phyloP scores from a whole-genome alignment of 257 asterid species.

The Vinca minor region DNA sequence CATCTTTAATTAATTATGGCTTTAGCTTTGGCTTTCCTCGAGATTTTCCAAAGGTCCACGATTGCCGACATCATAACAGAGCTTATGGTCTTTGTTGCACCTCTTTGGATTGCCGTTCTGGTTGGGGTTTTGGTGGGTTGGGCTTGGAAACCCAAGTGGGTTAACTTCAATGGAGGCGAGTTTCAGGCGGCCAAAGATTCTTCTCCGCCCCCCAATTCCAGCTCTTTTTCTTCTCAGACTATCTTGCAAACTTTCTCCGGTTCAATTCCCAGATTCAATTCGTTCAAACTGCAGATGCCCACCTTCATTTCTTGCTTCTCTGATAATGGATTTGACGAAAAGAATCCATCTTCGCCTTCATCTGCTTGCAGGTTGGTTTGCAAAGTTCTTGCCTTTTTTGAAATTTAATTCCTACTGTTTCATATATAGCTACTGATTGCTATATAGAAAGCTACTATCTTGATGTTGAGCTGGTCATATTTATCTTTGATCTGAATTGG shows the following conservation, averaged over 20 bases:
- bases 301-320: slow-evolving; percentile 34
- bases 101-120: slow-evolving; percentile 72
- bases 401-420: background rate
- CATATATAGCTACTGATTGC: background rate
- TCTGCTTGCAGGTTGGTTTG: slow-evolving; percentile 41
- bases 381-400: background rate
- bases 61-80: slow-evolving; percentile 40
- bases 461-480: background rate
- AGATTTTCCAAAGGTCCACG: slow-evolving; percentile 49
- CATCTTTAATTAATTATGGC: slow-evolving; percentile 33
- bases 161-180: slow-evolving; percentile 25
- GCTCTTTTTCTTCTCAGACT: too few species aligned
- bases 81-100: slow-evolving; percentile 47
- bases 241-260: slow-evolving; percentile 24
- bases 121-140: slow-evolving; percentile 86
- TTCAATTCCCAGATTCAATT: slow-evolving; percentile 35
- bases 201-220: too few species aligned
- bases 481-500: background rate
- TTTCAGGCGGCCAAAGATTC: too few species aligned
- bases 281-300: slow-evolving; percentile 45
- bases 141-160: slow-evolving; percentile 95
- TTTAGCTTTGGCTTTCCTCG: slow-evolving; percentile 45
- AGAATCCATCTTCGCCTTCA: slow-evolving; percentile 24
- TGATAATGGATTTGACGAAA: slow-evolving; percentile 18
- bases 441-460: background rate